Percentiles rank a stretch among this genome's conserved stretches.
These are phyloP conservation scores for Aurantiochytrium sp. DNA, from an alignment of 108 stramenopile genomes.

Conservation along the genomic window DNA sequence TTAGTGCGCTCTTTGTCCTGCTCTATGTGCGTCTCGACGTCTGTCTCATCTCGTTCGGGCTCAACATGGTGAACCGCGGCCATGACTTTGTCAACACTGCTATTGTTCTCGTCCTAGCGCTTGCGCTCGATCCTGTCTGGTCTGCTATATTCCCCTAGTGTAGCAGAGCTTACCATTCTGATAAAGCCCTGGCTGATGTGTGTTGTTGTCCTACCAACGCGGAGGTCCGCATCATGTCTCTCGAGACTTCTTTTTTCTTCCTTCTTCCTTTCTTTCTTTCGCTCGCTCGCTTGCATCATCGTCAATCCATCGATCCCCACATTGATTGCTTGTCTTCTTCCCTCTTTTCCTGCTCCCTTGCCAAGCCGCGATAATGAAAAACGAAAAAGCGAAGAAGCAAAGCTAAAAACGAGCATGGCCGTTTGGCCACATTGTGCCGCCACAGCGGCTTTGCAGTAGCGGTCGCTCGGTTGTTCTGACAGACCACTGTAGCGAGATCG, in stretches of 20 bases:
- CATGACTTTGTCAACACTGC: background rate
- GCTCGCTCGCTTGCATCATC: background rate
- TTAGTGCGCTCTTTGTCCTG: slow-evolving; percentile 26
- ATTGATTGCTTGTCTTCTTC: background rate
- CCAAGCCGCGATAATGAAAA: background rate
- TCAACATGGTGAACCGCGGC: slow-evolving; percentile 14
- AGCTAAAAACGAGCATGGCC: too few relatives aligned
- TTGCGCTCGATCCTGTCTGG: background rate
- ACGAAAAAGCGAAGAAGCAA: too few relatives aligned
- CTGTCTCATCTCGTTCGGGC: background rate
- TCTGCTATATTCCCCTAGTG: background rate
- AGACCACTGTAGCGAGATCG: too few relatives aligned
- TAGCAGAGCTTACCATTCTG: too few relatives aligned
- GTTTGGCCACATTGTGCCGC: too few relatives aligned
- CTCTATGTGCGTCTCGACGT: background rate
- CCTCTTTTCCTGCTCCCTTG: background rate
- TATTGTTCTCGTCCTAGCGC: background rate
- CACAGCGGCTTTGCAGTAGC: too few relatives aligned
- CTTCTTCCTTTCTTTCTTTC: background rate
- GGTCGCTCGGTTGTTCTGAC: too few relatives aligned
- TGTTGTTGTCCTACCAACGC: too few relatives aligned
- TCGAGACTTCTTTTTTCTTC: background rate
- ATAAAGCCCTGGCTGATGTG: too few relatives aligned
- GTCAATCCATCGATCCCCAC: background rate
- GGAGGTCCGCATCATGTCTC: background rate